Evolutionary conservation across 306 rosid species (phyloP), one percentile per base, ranked within the genome.

Genomic region (Pterocarpus santalinus): DNA sequence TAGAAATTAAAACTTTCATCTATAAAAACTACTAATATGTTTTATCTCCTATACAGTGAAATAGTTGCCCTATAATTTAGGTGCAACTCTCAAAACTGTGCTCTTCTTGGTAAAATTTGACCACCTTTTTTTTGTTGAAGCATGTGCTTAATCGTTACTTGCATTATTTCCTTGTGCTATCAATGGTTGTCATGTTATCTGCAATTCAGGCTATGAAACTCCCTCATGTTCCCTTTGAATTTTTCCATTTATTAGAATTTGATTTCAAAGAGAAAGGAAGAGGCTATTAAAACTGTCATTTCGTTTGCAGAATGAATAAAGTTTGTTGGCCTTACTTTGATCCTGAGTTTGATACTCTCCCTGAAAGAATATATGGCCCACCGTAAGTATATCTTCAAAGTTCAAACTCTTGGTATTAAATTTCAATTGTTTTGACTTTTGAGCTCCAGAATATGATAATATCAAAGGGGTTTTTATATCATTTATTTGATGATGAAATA

Each of bases 301-400:
- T 76, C 38, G 2, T 67, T 35, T 65, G 85, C 87, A 90, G 90
- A 79, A 92, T 89, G 92, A 81, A 85, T 71, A 80, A 81, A 71
- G 87, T 90, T 66, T 90, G 89, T 76, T 88, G 81, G 89, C 97
- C 97, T 46, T 92, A 92, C 82, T 92, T 90, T 53, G 97, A 92
- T 88, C 97, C 97, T 55, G 92, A 92, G 22, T 92, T 88, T 65
- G 94, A 92, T 63, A 82, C 62, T 36, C 92, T 85, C 53, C 83
- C 76, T 8, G 94, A 92, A 75, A 88, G 97, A 73, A 82, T 92
- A 47, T 16, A 89, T 85, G 95, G 97, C 16, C 97, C 97, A 33
- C 66, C 83, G 97, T 90, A 82, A 80, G 95, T 70, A 36, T 46
- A 60, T 6, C 60, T 53, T 67, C 4, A 39, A 39, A 39, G 36